phyloP scores from a whole-genome alignment of 108 stramenopile genomes.

The Cylindrotheca closterium region DNA sequence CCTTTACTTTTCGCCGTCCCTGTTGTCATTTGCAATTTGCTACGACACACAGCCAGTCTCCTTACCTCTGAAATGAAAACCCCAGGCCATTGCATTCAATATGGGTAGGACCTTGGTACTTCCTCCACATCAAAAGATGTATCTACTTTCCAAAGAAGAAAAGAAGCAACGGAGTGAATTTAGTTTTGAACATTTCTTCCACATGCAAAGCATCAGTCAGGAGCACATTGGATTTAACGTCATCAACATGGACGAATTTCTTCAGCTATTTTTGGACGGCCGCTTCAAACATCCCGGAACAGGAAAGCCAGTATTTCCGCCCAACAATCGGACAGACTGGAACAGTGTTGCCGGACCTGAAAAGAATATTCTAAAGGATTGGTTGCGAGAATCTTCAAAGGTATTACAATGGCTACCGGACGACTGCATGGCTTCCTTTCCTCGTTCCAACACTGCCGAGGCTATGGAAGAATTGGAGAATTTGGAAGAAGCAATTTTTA shows the following conservation, averaged over 20 bases:
- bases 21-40: too few species aligned
- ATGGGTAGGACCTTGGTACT: constrained; percentile 89
- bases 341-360: constrained; percentile 52
- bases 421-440: constrained; percentile 79
- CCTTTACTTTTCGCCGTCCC: too few species aligned
- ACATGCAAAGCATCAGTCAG: constrained; percentile 68
- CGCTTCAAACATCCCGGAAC: constrained; percentile 46
- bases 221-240: constrained; percentile 85
- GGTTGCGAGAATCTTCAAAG: constrained; percentile 28
- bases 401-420: constrained; percentile 60
- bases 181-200: constrained; percentile 79
- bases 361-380: constrained; percentile 16
- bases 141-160: constrained; percentile 59
- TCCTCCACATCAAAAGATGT: constrained; percentile 45
- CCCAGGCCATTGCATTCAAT: constrained; percentile 83
- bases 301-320: constrained; percentile 49
- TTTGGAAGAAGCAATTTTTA: constrained; percentile 37
- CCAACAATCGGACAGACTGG: constrained; percentile 71
- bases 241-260: constrained; percentile 90
- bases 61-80: too few species aligned
- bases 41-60: too few species aligned
- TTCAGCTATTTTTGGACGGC: constrained; percentile 75
- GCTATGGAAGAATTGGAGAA: constrained; percentile 53
- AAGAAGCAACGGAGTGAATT: constrained; percentile 66
- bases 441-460: constrained; percentile 48